Percentiles rank a stretch among this genome's conserved stretches.
phyloP scores from a whole-genome alignment of 306 rosid genomes.

The Gillenia trifoliata region DNA sequence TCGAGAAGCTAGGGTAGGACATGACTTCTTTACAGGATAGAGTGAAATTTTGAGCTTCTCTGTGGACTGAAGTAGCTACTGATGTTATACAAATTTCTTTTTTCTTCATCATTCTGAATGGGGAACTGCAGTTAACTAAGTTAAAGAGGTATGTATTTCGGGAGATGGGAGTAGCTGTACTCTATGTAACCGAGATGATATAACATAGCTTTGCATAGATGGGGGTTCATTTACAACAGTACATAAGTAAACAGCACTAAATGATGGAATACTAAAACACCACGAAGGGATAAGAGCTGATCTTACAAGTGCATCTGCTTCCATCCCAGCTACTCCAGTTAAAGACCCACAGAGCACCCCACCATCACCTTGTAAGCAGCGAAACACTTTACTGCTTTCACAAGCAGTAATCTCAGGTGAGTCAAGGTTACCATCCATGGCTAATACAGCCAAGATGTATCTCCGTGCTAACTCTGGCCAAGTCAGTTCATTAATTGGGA shows the following conservation, averaged over 20 bases:
- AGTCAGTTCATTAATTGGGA: slow-evolving; percentile 90
- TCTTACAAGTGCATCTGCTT: slow-evolving; percentile 97
- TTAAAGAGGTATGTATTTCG: neutral
- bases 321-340: slow-evolving; percentile 97
- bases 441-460: slow-evolving; percentile 71
- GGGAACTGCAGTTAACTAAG: neutral
- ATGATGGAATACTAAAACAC: slow-evolving; percentile 10
- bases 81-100: neutral
- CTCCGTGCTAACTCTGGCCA: slow-evolving; percentile 98
- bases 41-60: neutral
- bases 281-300: slow-evolving; percentile 16
- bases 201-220: neutral
- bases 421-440: slow-evolving; percentile 94
- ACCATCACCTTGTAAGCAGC: slow-evolving; percentile 96
- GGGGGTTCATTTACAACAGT: neutral
- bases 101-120: neutral
- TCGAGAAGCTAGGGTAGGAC: neutral
- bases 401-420: slow-evolving; percentile 81
- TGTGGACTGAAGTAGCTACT: neutral
- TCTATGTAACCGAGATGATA: neutral
- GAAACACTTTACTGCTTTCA: slow-evolving; percentile 91
- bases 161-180: neutral
- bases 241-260: neutral
- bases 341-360: slow-evolving; percentile 99
- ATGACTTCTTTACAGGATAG: neutral